Evolutionary conservation across 176 grass and related monocot genomes (phyloP).

Genomic region (Poa pratensis): DNA sequence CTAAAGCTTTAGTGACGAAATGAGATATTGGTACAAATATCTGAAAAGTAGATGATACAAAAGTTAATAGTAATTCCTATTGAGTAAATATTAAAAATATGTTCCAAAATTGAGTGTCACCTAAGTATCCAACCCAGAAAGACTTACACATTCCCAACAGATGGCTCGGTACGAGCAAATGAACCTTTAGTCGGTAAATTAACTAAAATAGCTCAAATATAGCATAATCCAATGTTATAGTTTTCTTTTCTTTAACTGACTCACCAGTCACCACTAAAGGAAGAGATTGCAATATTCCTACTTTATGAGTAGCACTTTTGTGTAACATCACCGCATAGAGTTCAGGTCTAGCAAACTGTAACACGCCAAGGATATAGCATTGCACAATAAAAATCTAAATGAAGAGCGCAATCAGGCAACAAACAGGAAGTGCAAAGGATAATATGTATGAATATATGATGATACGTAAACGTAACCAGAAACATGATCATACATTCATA

Average conservation of each 20-base stretch:
- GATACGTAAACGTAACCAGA: background rate
- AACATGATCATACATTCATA: background rate
- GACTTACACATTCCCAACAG: background rate
- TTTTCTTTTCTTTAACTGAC: background rate
- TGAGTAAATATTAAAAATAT: background rate
- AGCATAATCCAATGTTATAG: background rate
- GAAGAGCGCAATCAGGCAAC: background rate
- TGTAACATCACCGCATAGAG: background rate
- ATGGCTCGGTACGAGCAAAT: background rate
- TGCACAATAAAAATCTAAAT: background rate
- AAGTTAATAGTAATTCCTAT: background rate
- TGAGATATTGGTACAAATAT: background rate
- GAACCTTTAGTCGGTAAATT: background rate
- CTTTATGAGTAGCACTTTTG: background rate
- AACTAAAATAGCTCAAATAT: background rate
- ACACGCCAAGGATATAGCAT: background rate
- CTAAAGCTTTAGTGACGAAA: background rate
- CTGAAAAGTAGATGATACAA: background rate
- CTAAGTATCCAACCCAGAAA: slow-evolving; percentile 24
- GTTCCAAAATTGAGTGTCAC: background rate
- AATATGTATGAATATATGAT: slow-evolving; percentile 20
- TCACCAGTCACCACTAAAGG: background rate
- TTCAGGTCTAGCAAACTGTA: slow-evolving; percentile 13
- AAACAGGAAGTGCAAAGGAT: background rate
- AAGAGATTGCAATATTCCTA: background rate